Evolutionary conservation across 202 grass and related monocot species (phyloP).

Genomic region (Schoenoplectus tabernaemontani): DNA sequence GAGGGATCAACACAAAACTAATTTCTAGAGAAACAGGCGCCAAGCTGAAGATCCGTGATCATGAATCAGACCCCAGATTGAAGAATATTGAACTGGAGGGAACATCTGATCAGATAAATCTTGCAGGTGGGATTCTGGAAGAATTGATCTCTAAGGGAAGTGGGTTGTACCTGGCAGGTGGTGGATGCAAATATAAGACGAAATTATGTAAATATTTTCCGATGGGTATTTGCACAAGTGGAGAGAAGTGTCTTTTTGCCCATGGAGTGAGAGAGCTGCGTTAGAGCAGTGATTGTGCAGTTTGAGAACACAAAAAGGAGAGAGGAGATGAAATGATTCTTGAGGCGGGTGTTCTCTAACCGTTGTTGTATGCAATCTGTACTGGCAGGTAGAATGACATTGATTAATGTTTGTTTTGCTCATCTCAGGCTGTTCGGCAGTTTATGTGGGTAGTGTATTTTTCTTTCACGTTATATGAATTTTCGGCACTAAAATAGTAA

Average conservation of each 20-base stretch:
- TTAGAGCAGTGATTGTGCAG: conserved; percentile 37
- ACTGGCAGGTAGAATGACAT: conserved; percentile 4
- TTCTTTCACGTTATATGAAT: background rate
- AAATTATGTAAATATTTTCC: conserved; percentile 89
- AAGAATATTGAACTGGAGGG: conserved; percentile 92
- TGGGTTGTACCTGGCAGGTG: conserved; percentile 30
- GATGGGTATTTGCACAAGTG: conserved; percentile 74
- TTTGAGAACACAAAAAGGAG: background rate
- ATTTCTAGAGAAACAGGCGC: conserved; percentile 70
- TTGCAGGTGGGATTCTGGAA: conserved; percentile 63
- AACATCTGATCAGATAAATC: conserved; percentile 89
- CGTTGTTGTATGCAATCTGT: too few species aligned
- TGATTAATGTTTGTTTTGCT: background rate
- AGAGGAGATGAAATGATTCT: background rate
- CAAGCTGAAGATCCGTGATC: conserved; percentile 73
- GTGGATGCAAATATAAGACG: conserved; percentile 68
- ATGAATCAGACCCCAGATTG: conserved; percentile 59
- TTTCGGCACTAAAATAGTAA: background rate
- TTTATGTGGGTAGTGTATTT: background rate
- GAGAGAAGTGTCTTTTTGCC: conserved; percentile 80
- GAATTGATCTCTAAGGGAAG: conserved; percentile 67
- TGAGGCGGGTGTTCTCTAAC: background rate
- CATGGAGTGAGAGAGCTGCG: conserved; percentile 66
- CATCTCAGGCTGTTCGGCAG: background rate
- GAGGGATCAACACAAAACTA: conserved; percentile 78